Base-by-base conservation (phyloP, 2,329 filamentous ascomycete species). In the Paraphoma chrysanthemicola region DNA sequence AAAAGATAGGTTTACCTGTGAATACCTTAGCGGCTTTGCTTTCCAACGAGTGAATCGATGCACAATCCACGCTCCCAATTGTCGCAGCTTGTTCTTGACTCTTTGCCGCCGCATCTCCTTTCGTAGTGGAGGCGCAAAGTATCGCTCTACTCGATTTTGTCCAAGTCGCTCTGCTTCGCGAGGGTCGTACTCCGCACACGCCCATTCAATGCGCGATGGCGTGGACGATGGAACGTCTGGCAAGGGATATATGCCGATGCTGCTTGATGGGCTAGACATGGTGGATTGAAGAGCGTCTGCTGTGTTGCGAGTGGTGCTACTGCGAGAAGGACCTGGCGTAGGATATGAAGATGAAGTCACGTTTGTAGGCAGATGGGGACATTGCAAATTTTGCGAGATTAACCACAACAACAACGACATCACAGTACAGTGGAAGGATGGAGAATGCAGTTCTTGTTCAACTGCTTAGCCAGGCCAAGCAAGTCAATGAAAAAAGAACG, bases 401-500 rank as follows among this genome's bases (percentile, higher is more conserved):
- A 3, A 23, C 23, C 23, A 23, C 23, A 23, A 23, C 23, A 10
- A 36, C 33, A 10, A 36, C 33, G 7, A 36, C 10, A 16, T 16
- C 39, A 42, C 16, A 42, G 3, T 10, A 42, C 11, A n/a, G 33
- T 6, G 6, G 10, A 38, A 6, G 44, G 14, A 18, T 6, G 18
- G 12, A 16, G 11, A 33, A 23, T 23, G 23, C 23, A 7, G 5
- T 30, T 48, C 54, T 56, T 56, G 44, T 51, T 56, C 45, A 45
- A 56, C 23, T 17, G 30, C 29, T 17, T 31, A 47, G 48, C 51
- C 33, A 51, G 48, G 44, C 44, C 28, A 47, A 45, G 30, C 45
- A 30, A 45, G 17, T 46, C 54, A 56, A 56, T 44, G 39, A 52
- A 56, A 56, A 51, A 28, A 36, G 12, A 28, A 41, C 12, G n/a